Conservation (phyloP, 805 yeast genomes). For the Scheffersomyces lignosus region DNA sequence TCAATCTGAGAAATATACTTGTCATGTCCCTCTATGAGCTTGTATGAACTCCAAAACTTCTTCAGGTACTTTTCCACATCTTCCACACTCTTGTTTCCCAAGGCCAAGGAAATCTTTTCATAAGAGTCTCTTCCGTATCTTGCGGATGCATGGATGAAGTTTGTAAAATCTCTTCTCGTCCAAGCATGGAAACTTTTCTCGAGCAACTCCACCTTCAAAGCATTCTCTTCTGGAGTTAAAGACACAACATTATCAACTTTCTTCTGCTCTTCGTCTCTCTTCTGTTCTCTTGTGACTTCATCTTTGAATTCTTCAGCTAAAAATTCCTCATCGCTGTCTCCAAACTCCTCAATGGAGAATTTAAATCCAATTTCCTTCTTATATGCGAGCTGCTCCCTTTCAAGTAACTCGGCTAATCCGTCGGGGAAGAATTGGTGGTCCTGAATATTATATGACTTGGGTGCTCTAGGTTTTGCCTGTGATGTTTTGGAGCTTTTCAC, state of each 20-base stretch:
- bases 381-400: slow-evolving; percentile 63
- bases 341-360: slow-evolving; percentile 60
- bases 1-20: slow-evolving; percentile 73
- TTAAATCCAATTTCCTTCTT: slow-evolving; percentile 60
- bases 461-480: slow-evolving; percentile 48
- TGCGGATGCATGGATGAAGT: slow-evolving; percentile 68
- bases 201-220: slow-evolving; percentile 52
- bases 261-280: slow-evolving; percentile 48
- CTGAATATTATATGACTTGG: slow-evolving; percentile 61
- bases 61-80: slow-evolving; percentile 61
- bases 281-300: slow-evolving; percentile 35
- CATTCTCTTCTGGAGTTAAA: slow-evolving; percentile 62
- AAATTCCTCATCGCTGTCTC: slow-evolving; percentile 52
- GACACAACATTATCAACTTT: slow-evolving; percentile 57
- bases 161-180: slow-evolving; percentile 75
- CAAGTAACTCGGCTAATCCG: slow-evolving; percentile 51
- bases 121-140: slow-evolving; percentile 59
- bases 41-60: slow-evolving; percentile 63
- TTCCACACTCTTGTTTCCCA: slow-evolving; percentile 56
- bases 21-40: slow-evolving; percentile 66
- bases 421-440: slow-evolving; percentile 75
- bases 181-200: slow-evolving; percentile 62
- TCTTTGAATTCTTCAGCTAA: slow-evolving; percentile 48
- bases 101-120: slow-evolving; percentile 49
- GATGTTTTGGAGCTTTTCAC: slow-evolving; percentile 11